Evolutionary conservation across 2,329 filamentous ascomycete species (phyloP).

Genomic region (Arthrobotrys megalospora): DNA sequence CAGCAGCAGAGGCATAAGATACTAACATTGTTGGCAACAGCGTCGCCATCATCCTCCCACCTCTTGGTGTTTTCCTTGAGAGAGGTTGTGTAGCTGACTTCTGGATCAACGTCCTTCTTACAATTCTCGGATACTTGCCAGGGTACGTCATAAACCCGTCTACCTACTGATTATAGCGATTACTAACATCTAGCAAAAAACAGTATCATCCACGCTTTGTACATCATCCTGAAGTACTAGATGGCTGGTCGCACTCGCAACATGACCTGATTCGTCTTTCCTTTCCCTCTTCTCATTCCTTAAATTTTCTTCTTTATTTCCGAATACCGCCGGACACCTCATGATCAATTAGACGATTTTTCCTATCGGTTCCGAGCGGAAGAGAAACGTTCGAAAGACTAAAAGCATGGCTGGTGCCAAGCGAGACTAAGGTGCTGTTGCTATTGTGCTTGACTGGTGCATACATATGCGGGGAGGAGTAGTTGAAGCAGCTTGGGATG

Average conservation of each 20-base stretch:
- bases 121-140: constrained; percentile 76
- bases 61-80: constrained; percentile 94
- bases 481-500: constrained; percentile 6
- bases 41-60: constrained; percentile 89
- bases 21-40: constrained; percentile 67
- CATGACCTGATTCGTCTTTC: constrained; percentile 24
- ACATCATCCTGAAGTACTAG: constrained; percentile 68
- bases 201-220: constrained; percentile 92
- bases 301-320: constrained; percentile 31
- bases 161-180: background rate
- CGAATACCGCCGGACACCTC: constrained; percentile 48
- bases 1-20: background rate
- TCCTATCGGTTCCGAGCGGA: constrained; percentile 59
- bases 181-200: constrained; percentile 17
- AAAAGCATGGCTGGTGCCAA: constrained; percentile 58
- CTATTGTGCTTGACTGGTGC: constrained; percentile 29
- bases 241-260: constrained; percentile 18
- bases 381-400: constrained; percentile 23
- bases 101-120: constrained; percentile 92
- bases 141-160: constrained; percentile 37
- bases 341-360: constrained; percentile 45
- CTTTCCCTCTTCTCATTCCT: constrained; percentile 23
- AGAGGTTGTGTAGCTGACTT: constrained; percentile 88
- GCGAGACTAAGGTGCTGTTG: constrained; percentile 30
- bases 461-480: constrained; percentile 30